Evolutionary conservation across 1,284 basidiomycete genomes (phyloP), one percentile per base, ranked within the genome.

Genomic region (Ceratobasidium sp.): DNA sequence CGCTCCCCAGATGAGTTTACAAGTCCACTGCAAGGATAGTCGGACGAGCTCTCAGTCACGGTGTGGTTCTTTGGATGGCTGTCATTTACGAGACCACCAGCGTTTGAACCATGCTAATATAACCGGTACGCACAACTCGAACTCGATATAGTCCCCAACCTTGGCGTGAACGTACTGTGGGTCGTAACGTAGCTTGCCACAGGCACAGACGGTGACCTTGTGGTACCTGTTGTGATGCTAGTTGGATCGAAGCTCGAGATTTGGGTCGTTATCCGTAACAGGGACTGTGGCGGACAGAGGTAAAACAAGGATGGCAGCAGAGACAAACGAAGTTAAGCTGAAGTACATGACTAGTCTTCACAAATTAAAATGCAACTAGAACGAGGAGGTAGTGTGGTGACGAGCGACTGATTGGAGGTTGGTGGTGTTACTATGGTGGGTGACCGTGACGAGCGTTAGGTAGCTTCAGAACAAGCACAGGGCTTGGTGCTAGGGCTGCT

Each of bases 41-140:
- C 58, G 19, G 39, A 61, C 14, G 58, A 61, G 34, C 58, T 61
- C 37, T 61, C 34, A 4, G 58, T 61, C 14, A 61, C 58, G 13
- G 58, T 61, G 37, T 61, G 58, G 37, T 61, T 61, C 58, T 61
- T 61, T 8, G 58, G 58, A n/a, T 61, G 58, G 34, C 58, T 61
- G n/a, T 5, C 22, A 27, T 37, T 13, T 16, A 22, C 16, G 6
- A 19, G 11, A 13, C 6, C 14, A n/a, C 39, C 16, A 41, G 34
- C 39, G n/a, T 14, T 61, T 22, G 58, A 14, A 3, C 37, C 11
- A 41, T 22, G 19, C 6, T 14, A 1, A 19, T 4, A 27, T 22
- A 41, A 61, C 22, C 1, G 39, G 39, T n/a, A 41, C 58, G 22
- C 19, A 61, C 58, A 61, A 61, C 31, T 61, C 58, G 27, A 61